Percentiles rank a stretch among this genome's conserved stretches.
phyloP scores from a whole-genome alignment of 169 alveolate species.

The Pseudocohnilembus persalinus region DNA sequence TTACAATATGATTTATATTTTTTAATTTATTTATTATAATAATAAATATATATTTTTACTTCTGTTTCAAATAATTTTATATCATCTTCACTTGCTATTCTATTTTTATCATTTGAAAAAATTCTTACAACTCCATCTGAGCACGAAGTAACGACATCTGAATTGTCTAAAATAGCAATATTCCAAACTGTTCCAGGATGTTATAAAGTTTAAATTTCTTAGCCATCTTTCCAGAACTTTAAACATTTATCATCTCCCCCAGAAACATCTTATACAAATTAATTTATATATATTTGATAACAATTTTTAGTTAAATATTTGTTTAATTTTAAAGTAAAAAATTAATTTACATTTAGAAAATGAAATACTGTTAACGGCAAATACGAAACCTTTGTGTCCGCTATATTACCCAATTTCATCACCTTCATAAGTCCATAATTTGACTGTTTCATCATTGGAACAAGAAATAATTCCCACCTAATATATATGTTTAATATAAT shows the following conservation, averaged over 20 bases:
- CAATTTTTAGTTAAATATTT: no score
- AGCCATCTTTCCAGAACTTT: slow-evolving; percentile 78
- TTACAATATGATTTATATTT: no score
- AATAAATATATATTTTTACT: not conserved
- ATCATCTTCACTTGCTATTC: slow-evolving; percentile 68
- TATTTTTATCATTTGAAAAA: slow-evolving; percentile 64
- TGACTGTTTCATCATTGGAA: slow-evolving; percentile 83
- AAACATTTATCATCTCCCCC: slow-evolving; percentile 87
- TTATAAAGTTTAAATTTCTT: slow-evolving; percentile 58
- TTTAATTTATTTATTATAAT: no score
- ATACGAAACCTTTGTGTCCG: slow-evolving; percentile 88
- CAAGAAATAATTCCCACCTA: slow-evolving; percentile 72
- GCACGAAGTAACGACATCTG: slow-evolving; percentile 82
- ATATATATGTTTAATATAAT: no score
- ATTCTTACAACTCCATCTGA: slow-evolving; percentile 85
- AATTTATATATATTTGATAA: not conserved
- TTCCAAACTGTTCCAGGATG: slow-evolving; percentile 88
- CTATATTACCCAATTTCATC: slow-evolving; percentile 50
- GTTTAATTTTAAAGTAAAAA: no score
- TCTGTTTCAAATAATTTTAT: slow-evolving; percentile 72
- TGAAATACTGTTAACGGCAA: slow-evolving; percentile 54
- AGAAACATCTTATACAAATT: slow-evolving; percentile 46
- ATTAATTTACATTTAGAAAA: slow-evolving; percentile 30
- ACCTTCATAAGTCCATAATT: slow-evolving; percentile 78
- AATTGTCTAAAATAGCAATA: slow-evolving; percentile 58